Evolutionary conservation across 1,284 basidiomycete genomes (phyloP).

Genomic region (Vanrija humicola): DNA sequence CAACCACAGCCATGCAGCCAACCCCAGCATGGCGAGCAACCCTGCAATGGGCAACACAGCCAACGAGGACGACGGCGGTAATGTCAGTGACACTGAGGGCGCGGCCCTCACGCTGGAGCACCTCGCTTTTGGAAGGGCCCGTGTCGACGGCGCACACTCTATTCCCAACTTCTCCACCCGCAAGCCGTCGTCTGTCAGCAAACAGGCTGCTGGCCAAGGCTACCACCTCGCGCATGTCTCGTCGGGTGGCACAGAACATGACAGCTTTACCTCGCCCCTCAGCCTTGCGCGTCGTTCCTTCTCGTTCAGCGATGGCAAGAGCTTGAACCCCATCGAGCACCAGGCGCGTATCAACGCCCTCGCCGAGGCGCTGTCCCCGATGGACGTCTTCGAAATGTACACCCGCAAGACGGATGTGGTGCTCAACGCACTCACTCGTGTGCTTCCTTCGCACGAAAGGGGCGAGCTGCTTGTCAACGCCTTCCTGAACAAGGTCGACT

Average conservation of each 20-base stretch:
- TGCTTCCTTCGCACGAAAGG: slow-evolving; percentile 41
- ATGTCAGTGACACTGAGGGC: slow-evolving; percentile 48
- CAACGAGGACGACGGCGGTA: slow-evolving; percentile 16
- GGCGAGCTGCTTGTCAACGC: slow-evolving; percentile 45
- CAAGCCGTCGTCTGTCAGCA: slow-evolving; percentile 23
- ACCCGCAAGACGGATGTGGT: slow-evolving; percentile 44
- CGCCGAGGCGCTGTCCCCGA: slow-evolving; percentile 41
- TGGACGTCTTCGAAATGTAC: slow-evolving; percentile 44
- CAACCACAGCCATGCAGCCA: slow-evolving; percentile 1
- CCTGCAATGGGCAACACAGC: slow-evolving; percentile 6
- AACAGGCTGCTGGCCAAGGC: slow-evolving; percentile 33
- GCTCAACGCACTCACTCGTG: slow-evolving; percentile 40
- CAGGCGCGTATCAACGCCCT: slow-evolving; percentile 30
- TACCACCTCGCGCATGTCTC: slow-evolving; percentile 32
- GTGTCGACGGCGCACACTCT: slow-evolving; percentile 37
- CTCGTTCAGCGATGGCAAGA: neutral
- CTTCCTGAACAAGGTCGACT: slow-evolving; percentile 47
- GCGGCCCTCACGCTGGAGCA: slow-evolving; percentile 50
- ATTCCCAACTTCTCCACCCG: slow-evolving; percentile 37
- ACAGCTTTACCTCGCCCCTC: neutral
- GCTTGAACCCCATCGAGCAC: slow-evolving; percentile 26
- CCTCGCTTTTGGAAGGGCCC: slow-evolving; percentile 46
- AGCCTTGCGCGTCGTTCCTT: neutral
- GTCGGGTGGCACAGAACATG: neutral
- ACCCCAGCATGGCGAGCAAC: neutral